phyloP scores from a whole-genome alignment of 768 basidiomycete species.

The Lactarius deliciosus region DNA sequence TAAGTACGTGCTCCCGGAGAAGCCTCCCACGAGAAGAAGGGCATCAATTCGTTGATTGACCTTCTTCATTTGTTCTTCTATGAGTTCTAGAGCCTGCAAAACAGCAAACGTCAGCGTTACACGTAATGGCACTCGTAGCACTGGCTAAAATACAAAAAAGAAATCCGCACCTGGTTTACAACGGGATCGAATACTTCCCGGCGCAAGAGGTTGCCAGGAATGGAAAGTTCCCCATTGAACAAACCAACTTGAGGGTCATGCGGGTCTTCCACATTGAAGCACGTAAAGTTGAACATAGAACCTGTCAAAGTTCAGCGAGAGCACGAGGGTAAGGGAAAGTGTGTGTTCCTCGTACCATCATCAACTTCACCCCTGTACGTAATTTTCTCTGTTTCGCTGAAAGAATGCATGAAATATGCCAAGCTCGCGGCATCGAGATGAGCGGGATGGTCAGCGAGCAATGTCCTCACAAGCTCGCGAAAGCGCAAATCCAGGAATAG shows the following conservation, averaged over 20 bases:
- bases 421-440: constrained; percentile 80
- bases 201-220: constrained; percentile 77
- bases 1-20: constrained; percentile 83
- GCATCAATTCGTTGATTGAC: constrained; percentile 77
- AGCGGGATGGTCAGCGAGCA: constrained; percentile 79
- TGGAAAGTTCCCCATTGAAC: constrained; percentile 78
- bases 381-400: constrained; percentile 86
- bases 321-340: constrained; percentile 5
- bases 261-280: constrained; percentile 84
- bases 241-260: constrained; percentile 79
- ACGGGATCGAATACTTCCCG: constrained; percentile 88
- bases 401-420: constrained; percentile 87
- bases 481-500: constrained; percentile 87
- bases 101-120: constrained; percentile 4
- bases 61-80: constrained; percentile 70
- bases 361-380: constrained; percentile 69
- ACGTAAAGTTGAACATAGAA: constrained; percentile 84
- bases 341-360: constrained; percentile 55
- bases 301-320: constrained; percentile 43
- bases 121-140: constrained; percentile 10
- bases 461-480: constrained; percentile 72
- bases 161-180: constrained; percentile 60
- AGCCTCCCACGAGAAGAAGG: constrained; percentile 86
- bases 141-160: not conserved
- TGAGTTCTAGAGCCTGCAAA: constrained; percentile 68